Evolutionary conservation across 139 green algal species (phyloP), one percentile per base, ranked within the genome.

Genomic region (Raphidocelis subcapitata): DNA sequence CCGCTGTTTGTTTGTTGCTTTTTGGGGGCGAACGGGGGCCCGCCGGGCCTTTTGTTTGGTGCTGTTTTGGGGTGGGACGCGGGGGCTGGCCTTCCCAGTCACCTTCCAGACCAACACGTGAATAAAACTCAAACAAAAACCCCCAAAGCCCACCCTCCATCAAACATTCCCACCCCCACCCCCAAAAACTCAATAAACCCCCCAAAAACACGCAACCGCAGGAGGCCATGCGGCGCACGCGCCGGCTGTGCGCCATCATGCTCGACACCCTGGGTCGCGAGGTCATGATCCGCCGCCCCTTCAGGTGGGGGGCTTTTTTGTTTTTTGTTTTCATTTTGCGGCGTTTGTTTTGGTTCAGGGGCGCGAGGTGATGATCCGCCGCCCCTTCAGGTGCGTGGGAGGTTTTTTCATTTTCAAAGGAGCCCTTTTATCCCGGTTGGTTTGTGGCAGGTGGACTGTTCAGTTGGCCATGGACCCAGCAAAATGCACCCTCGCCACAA

Each of bases 231-330:
- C 79, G 82, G 41, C 75, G 75, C 33, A 86, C 84, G 3, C 72
- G 85, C 32, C 83, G 85, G 44, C 73, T 96, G 54, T 96, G 90
- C 59, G 89, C 89, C 18, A 91, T 93, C 24, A 88, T 96, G 82
- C 66, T 97, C 33, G 92, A 97, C 81, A 92, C 86, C 12, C 76
- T 95, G 46, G 92, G 92, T 1, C 81, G 92, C 3, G 93, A 95
- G 76, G 70, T 77, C 2, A 77, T 77, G 70, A 77, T 77, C 23
- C 61, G 70, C 1, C 70, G 70, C 44, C 70, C 70, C 12, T 79
- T 74, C 56, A 62, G 41, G 41, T 49, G 41, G 8, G 41, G 28
- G 8, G 28, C 10, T 31, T 10, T 31, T 10, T 28, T 15, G 55
- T 36, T 15, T 15, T 62, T 8, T 62, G 55, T 15, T 62, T 8